Conservation (phyloP, 768 basidiomycete genomes). For the Lentinula sp. region DNA sequence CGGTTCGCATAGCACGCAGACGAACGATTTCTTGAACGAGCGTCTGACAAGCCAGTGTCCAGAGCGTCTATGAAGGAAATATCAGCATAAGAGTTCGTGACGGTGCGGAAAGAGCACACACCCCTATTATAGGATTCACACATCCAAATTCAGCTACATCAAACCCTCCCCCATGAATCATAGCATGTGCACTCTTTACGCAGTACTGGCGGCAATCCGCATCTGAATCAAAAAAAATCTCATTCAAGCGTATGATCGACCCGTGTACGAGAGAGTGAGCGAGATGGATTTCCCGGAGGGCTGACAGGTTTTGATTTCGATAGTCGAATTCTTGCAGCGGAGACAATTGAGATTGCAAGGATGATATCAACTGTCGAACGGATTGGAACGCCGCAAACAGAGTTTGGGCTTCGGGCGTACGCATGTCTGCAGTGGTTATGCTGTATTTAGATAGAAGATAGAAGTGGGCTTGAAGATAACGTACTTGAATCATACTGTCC, state of each 20-base stretch:
- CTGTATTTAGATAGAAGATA: background rate
- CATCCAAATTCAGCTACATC: slow-evolving; percentile 32
- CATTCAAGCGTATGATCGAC: slow-evolving; percentile 48
- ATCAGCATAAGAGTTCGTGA: background rate
- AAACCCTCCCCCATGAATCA: slow-evolving; percentile 32
- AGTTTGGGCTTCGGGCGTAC: slow-evolving; percentile 32
- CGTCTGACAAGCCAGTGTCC: slow-evolving; percentile 2
- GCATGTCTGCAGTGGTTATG: slow-evolving; percentile 28
- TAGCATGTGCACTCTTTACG: slow-evolving; percentile 35
- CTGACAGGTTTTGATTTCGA: slow-evolving; percentile 15
- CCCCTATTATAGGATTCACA: slow-evolving; percentile 48
- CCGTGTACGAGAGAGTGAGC: slow-evolving; percentile 46
- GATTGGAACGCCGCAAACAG: slow-evolving; percentile 39
- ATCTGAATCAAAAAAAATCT: slow-evolving; percentile 37
- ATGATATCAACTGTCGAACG: slow-evolving; percentile 39
- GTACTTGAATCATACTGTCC: slow-evolving; percentile 29
- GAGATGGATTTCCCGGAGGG: slow-evolving; percentile 28
- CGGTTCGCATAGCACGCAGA: background rate
- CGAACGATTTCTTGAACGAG: background rate
- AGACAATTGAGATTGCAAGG: slow-evolving; percentile 30
- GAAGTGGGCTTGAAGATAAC: background rate
- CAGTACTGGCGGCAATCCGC: slow-evolving; percentile 37
- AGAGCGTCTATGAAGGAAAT: background rate
- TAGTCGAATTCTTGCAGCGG: slow-evolving; percentile 22
- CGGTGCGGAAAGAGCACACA: slow-evolving; percentile 20